Evolutionary conservation across 2,329 filamentous ascomycete species (phyloP), one percentile per base, ranked within the genome.

Genomic region (Hypoxylon sp.): DNA sequence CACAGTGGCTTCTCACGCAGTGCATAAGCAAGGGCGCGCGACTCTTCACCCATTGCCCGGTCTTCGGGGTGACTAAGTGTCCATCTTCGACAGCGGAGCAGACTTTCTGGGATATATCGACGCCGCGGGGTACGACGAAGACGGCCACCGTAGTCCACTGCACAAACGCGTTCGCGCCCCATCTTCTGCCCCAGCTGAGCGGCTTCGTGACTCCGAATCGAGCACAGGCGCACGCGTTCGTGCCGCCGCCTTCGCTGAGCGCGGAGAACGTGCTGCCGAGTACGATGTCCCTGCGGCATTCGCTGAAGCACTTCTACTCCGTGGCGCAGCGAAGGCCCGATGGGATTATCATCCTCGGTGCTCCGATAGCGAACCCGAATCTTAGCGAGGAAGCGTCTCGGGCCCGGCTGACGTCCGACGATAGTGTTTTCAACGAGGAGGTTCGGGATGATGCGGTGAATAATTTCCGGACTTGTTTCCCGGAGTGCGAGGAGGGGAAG

Each of bases 231-330:
- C 82, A 84, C 54, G 77, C 82, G 0, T 72, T 84, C 26, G 74
- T 84, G n/a, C 81, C 83, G 0, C 77, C 78, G 2, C 61, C 77
- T 0, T 73, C 77, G 5, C 78, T 84, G 6, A 77, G 77, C 8
- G 81, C 78, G 0, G 62, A 70, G 1, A 78, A 78, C 0, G 52
- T 74, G 1, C 73, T 84, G 4, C 71, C 69, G 11, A 80, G 73
- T 54, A 85, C 84, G 0, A 81, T 83, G 71, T 84, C 83, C 1
- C 71, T 85, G 11, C 79, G 84, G 8, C 83, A 85, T 60, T 80
- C 80, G 46, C 76, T 85, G 1, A 76, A 80, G 29, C 82, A 84
- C 67, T 86, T 84, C 76, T 85, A 84, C 73, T 85, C 83, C 0
- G 73, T 86, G n/a, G 83, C 83, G 14, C 84, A 85, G 70, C 78